Evolutionary conservation across 805 yeast genomes (phyloP).

Genomic region (Kodamaea nitidulidarum): DNA sequence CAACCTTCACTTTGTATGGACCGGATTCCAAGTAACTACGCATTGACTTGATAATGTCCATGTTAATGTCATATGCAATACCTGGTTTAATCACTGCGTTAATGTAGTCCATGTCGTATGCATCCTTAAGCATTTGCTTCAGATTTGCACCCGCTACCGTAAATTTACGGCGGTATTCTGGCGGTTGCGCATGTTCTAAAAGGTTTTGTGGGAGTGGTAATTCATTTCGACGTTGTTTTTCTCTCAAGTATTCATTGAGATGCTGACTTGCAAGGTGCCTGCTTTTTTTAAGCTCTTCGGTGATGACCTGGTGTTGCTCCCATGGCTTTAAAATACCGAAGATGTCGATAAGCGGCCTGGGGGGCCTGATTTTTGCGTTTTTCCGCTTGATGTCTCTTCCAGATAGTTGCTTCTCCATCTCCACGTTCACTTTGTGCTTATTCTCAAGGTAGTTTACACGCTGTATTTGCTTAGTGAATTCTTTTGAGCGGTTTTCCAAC

Average conservation of each 20-base stretch:
- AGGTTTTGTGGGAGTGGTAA: slow-evolving; percentile 32
- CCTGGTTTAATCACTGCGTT: slow-evolving; percentile 30
- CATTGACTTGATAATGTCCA: slow-evolving; percentile 18
- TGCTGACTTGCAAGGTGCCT: slow-evolving; percentile 16
- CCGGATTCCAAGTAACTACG: slow-evolving; percentile 27
- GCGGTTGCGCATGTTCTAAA: slow-evolving; percentile 15
- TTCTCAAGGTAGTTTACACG: slow-evolving; percentile 7
- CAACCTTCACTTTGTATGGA: slow-evolving; percentile 31
- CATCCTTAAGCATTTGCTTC: slow-evolving; percentile 12
- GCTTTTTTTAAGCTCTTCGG: slow-evolving; percentile 12
- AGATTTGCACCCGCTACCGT: slow-evolving; percentile 24
- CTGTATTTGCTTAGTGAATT: slow-evolving; percentile 16
- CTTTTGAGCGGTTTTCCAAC: slow-evolving; percentile 2
- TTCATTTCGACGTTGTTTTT: slow-evolving; percentile 20
- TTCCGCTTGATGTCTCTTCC: slow-evolving; percentile 5
- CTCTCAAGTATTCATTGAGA: slow-evolving; percentile 26
- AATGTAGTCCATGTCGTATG: slow-evolving; percentile 29
- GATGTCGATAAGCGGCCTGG: slow-evolving; percentile 4
- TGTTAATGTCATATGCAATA: slow-evolving; percentile 32
- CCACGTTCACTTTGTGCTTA: slow-evolving; percentile 7
- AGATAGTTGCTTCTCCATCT: slow-evolving; percentile 12
- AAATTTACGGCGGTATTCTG: slow-evolving; percentile 8
- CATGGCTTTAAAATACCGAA: slow-evolving; percentile 8
- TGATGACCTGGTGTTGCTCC: slow-evolving; percentile 14
- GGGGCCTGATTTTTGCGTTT: slow-evolving; percentile 2